Percentiles rank a stretch among this genome's conserved stretches.
These are phyloP conservation scores for Penstemon eatonii DNA, from an alignment of 257 asterid species.

Conservation along the genomic window DNA sequence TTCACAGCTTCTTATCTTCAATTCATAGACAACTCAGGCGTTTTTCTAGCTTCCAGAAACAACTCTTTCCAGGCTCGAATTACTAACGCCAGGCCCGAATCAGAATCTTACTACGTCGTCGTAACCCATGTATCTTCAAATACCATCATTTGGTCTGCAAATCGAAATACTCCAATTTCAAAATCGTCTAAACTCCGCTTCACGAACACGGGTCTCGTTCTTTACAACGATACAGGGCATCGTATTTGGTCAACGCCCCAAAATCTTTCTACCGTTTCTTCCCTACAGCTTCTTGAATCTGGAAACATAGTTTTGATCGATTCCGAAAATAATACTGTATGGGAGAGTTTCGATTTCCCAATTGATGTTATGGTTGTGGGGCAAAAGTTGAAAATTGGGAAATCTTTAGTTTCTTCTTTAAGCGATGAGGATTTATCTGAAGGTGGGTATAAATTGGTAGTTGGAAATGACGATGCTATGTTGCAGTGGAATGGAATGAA, in stretches of 20 bases:
- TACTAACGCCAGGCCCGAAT: conserved; percentile 31
- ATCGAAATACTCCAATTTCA: conserved; percentile 41
- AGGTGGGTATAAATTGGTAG: conserved; percentile 46
- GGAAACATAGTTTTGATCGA: conserved; percentile 71
- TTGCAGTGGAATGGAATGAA: conserved; percentile 56
- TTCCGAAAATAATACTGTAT: conserved; percentile 28
- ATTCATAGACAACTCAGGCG: conserved; percentile 47
- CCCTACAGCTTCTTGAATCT: conserved; percentile 50
- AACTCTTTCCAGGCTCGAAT: conserved; percentile 44
- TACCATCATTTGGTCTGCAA: conserved; percentile 43
- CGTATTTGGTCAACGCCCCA: conserved; percentile 63
- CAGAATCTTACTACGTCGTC: conserved; percentile 36
- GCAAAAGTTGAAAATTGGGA: conserved; percentile 50
- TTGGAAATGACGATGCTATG: conserved; percentile 48
- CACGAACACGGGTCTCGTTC: conserved; percentile 34
- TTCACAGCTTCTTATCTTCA: conserved; percentile 43
- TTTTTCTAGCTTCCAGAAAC: conserved; percentile 35
- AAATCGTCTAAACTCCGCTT: conserved; percentile 39
- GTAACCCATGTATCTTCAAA: conserved; percentile 35
- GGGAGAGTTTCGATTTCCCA: conserved; percentile 67
- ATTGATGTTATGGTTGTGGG: conserved; percentile 60
- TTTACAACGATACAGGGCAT: conserved; percentile 32
- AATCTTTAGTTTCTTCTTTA: conserved; percentile 37
- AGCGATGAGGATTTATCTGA: conserved; percentile 41
- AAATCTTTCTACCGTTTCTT: conserved; percentile 26